Conservation (phyloP, 1,284 basidiomycete species). For the Cutaneotrichosporon sp. region DNA sequence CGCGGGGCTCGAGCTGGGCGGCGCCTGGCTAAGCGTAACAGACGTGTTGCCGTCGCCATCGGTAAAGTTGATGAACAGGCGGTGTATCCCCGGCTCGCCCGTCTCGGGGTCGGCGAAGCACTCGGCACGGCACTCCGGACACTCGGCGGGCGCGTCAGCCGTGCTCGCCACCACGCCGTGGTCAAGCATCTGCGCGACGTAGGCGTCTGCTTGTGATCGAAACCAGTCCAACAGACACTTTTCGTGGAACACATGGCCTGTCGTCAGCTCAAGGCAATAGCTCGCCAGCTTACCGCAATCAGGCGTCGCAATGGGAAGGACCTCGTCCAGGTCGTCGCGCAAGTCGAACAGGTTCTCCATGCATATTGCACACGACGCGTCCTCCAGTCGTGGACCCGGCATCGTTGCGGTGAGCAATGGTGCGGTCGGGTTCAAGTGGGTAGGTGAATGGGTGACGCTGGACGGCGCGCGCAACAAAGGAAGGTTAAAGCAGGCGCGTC, state of each 20-base stretch:
- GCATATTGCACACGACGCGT: conserved; percentile 38
- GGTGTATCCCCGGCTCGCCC: conserved; percentile 29
- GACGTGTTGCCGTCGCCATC: conserved; percentile 6
- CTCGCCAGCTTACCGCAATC: conserved; percentile 45
- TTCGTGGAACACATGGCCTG: conserved; percentile 45
- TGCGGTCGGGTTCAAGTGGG: background rate
- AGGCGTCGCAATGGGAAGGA: conserved; percentile 29
- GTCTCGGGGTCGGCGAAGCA: conserved; percentile 33
- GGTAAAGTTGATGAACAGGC: conserved; percentile 35
- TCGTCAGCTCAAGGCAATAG: background rate
- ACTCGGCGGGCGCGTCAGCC: conserved; percentile 34
- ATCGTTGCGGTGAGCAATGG: background rate
- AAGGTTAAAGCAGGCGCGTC: conserved; percentile 1
- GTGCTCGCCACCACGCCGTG: conserved; percentile 15
- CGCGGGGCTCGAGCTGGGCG: background rate
- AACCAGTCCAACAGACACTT: conserved; percentile 35
- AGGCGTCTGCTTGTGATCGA: conserved; percentile 23
- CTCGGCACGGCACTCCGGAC: conserved; percentile 38
- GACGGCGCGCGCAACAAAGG: background rate
- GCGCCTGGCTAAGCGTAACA: background rate
- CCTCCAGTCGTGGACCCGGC: conserved; percentile 5
- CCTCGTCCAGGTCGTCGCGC: conserved; percentile 36
- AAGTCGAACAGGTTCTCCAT: conserved; percentile 37
- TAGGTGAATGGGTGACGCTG: background rate
- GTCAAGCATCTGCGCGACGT: conserved; percentile 16